These are phyloP conservation scores for Termitomyces eurrhizus DNA, from an alignment of 768 basidiomycete genomes.

Conservation along the genomic window DNA sequence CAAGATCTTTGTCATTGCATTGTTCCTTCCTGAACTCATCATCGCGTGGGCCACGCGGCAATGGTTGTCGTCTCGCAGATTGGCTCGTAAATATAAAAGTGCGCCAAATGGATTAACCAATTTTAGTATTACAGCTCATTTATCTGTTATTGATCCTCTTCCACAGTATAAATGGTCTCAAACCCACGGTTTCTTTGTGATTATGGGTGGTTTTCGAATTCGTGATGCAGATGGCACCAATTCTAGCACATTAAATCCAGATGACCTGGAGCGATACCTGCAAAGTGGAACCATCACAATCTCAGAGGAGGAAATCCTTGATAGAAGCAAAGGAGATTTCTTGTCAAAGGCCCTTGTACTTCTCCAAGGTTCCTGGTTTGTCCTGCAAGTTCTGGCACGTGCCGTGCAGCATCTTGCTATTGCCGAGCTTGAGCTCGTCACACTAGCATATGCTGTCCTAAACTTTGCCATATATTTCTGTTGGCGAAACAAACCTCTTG, in stretches of 20 bases:
- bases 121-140: too few species aligned
- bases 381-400: constrained; percentile 25
- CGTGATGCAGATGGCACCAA: neutral
- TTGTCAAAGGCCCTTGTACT: constrained; percentile 22
- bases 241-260: neutral
- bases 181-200: constrained; percentile 24
- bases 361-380: constrained; percentile 27
- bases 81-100: constrained; percentile 13
- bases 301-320: constrained; percentile 20
- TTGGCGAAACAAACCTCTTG: constrained; percentile 34
- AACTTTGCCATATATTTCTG: constrained; percentile 25
- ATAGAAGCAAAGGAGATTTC: constrained; percentile 24
- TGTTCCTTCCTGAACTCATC: constrained; percentile 20
- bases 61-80: constrained; percentile 14
- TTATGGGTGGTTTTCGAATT: constrained; percentile 24
- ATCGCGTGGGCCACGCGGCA: constrained; percentile 19
- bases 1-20: constrained; percentile 6
- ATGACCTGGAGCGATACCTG: neutral
- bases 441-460: constrained; percentile 23
- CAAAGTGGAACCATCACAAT: constrained; percentile 4
- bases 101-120: neutral
- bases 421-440: constrained; percentile 28
- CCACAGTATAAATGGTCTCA: constrained; percentile 17
- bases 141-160: neutral
- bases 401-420: constrained; percentile 17